Conservation (phyloP, 192 early-diverging fungal species). For the Pecoramyces ruminantium region DNA sequence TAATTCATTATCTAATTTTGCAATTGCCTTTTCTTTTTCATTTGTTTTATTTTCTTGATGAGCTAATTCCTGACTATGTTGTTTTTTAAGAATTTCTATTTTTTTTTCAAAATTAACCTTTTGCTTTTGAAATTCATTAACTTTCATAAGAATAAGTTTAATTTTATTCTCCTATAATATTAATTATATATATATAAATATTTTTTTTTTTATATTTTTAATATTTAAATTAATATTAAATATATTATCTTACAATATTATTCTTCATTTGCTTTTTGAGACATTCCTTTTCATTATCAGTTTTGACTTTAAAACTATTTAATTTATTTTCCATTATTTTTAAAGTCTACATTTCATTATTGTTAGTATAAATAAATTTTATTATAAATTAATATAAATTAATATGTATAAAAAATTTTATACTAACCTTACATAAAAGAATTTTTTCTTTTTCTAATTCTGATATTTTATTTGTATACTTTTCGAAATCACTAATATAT, state of each 20-base stretch:
- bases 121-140: neutral
- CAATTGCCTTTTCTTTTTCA: neutral
- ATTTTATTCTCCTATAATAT: neutral
- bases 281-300: neutral
- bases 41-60: neutral
- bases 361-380: too few relatives aligned
- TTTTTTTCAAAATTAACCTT: neutral
- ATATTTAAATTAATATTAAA: neutral
- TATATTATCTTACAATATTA: neutral
- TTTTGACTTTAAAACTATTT: neutral
- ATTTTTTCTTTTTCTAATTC: neutral
- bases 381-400: too few relatives aligned
- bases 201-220: too few relatives aligned
- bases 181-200: neutral
- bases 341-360: neutral
- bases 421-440: neutral
- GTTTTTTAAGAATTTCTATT: neutral
- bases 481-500: neutral
- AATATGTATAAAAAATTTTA: too few relatives aligned
- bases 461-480: neutral
- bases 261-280: neutral
- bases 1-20: neutral
- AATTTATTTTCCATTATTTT: neutral
- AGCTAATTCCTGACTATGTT: neutral
- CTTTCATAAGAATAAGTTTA: neutral